Evolutionary conservation across 352 stramenopile genomes (phyloP).

Genomic region (Globisporangium okanoganense): DNA sequence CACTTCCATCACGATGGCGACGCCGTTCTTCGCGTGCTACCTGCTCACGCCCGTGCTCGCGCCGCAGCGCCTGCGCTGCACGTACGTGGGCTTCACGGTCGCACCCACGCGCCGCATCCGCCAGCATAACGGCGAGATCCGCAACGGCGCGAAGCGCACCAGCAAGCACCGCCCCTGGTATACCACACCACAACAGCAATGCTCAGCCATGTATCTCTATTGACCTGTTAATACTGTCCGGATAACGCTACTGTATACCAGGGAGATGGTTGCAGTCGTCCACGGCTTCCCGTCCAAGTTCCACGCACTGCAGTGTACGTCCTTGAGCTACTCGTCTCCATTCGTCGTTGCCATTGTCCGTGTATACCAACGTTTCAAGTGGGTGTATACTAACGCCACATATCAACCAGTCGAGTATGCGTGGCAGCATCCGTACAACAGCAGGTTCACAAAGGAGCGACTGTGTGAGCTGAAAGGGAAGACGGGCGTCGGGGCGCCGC

Average conservation of each 20-base stretch:
- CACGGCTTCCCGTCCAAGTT: constrained; percentile 78
- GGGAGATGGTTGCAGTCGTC: constrained; percentile 71
- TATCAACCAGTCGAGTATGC: constrained; percentile 60
- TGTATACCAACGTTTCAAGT: too few species aligned
- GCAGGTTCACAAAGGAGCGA: constrained; percentile 44
- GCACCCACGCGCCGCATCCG: constrained; percentile 50
- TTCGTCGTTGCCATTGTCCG: neutral
- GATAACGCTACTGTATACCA: constrained; percentile 10
- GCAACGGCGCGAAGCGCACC: constrained; percentile 63
- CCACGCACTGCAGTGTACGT: constrained; percentile 70
- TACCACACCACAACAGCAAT: too few species aligned
- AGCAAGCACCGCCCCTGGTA: constrained; percentile 54
- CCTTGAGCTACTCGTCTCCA: too few species aligned
- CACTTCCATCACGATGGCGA: neutral
- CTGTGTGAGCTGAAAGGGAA: constrained; percentile 29
- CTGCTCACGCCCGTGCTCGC: constrained; percentile 53
- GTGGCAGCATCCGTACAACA: constrained; percentile 68
- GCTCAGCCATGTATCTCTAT: too few species aligned
- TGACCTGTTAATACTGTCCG: neutral
- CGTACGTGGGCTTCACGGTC: constrained; percentile 74
- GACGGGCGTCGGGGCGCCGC: constrained; percentile 37
- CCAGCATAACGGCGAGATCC: constrained; percentile 74
- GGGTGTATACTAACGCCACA: neutral
- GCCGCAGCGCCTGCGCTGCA: constrained; percentile 48
- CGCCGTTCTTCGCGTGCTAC: constrained; percentile 65